Conservation (phyloP, 257 asterid genomes). For the Lavandula angustifolia region DNA sequence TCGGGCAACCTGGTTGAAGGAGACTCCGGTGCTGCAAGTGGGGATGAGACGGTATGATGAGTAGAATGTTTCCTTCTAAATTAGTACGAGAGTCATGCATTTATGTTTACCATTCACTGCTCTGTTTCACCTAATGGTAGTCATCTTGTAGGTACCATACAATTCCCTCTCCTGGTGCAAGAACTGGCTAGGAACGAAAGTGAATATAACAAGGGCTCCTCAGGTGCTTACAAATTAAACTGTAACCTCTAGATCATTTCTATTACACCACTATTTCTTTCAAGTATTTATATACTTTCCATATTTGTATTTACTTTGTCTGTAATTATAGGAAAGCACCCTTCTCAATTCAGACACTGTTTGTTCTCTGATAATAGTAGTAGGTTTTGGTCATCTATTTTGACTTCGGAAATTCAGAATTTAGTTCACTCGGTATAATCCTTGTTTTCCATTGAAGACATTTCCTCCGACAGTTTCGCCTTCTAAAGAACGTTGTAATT, state of each 20-base stretch:
- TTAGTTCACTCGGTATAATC: slow-evolving; percentile 3
- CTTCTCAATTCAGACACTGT: slow-evolving; percentile 19
- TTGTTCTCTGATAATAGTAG: slow-evolving; percentile 9
- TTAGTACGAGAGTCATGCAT: neutral
- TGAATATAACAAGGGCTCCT: slow-evolving; percentile 95
- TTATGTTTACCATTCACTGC: slow-evolving; percentile 16
- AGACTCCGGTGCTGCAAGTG: slow-evolving; percentile 82
- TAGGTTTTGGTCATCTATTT: slow-evolving; percentile 5
- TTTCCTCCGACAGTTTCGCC: neutral
- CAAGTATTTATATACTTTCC: neutral
- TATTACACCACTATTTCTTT: slow-evolving; percentile 16
- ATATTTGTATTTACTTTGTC: slow-evolving; percentile 13
- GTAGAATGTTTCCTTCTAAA: slow-evolving; percentile 26
- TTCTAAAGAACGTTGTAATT: neutral
- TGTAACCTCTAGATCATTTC: slow-evolving; percentile 21
- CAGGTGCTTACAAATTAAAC: slow-evolving; percentile 55
- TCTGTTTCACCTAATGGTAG: slow-evolving; percentile 29
- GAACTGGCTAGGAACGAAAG: slow-evolving; percentile 91
- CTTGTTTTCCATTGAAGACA: slow-evolving; percentile 1
- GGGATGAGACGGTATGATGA: slow-evolving; percentile 91
- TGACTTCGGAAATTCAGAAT: slow-evolving; percentile 6
- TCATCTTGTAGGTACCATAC: slow-evolving; percentile 73
- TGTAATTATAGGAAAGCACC: slow-evolving; percentile 2
- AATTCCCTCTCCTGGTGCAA: slow-evolving; percentile 99
- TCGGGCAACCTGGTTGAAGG: slow-evolving; percentile 96